Evolutionary conservation across 2,329 filamentous ascomycete genomes (phyloP).

Genomic region (Neofusicoccum umdonicola): DNA sequence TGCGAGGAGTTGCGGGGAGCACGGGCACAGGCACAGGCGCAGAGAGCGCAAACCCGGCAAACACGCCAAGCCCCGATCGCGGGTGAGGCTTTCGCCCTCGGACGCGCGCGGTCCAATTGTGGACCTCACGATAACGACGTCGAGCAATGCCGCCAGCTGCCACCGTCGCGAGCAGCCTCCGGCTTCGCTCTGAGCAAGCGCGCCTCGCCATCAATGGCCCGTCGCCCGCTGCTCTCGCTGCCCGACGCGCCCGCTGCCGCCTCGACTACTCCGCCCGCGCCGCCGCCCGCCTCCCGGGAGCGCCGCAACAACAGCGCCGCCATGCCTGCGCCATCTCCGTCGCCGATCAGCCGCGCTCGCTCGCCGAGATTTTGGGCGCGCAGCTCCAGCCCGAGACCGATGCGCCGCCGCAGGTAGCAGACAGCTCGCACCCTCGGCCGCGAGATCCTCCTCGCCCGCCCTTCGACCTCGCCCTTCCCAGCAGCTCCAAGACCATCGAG

Average conservation of each 20-base stretch:
- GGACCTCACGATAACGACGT: constrained; percentile 10
- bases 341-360: neutral
- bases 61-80: no score
- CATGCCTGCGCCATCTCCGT: neutral
- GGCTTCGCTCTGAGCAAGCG: neutral
- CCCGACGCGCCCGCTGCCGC: neutral
- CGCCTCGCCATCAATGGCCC: neutral
- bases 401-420: neutral
- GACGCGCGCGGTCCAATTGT: constrained; percentile 1
- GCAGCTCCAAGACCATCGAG: neutral
- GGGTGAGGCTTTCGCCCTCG: no score
- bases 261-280: neutral
- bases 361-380: neutral
- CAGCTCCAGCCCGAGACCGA: neutral
- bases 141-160: constrained; percentile 8
- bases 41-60: no score
- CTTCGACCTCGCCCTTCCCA: neutral
- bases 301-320: constrained; percentile 11
- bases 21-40: no score
- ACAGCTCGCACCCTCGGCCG: neutral
- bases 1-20: no score
- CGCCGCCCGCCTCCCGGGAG: neutral
- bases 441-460: neutral
- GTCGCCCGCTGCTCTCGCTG: neutral
- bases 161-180: neutral